Conservation (phyloP, 192 early-diverging fungal genomes). For the Coemansia sp. region DNA sequence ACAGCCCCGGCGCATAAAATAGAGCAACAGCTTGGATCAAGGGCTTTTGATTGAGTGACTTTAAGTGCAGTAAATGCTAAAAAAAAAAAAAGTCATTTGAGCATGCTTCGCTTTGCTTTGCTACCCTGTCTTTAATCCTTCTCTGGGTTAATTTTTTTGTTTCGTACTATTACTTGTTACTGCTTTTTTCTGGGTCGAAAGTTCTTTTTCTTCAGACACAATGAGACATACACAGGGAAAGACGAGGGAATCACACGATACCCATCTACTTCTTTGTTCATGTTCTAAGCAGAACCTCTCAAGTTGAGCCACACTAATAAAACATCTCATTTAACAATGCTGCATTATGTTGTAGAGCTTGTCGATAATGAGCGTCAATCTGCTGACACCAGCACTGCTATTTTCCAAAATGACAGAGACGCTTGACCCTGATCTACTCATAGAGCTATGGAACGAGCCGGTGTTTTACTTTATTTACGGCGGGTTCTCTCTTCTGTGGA, state of each 20-base stretch:
- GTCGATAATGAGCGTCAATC: slow-evolving; percentile 66
- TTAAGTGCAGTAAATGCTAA: too few relatives aligned
- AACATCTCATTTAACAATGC: not conserved
- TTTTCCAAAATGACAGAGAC: slow-evolving; percentile 75
- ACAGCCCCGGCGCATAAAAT: too few relatives aligned
- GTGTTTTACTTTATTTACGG: slow-evolving; percentile 57
- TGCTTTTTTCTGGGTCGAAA: not conserved
- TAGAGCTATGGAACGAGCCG: slow-evolving; percentile 75
- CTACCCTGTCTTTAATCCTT: not conserved
- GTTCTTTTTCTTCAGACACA: not conserved
- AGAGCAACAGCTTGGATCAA: too few relatives aligned
- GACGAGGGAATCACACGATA: not conserved
- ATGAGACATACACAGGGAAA: not conserved
- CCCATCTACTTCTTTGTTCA: not conserved
- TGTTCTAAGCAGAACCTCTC: not conserved
- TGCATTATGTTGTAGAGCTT: slow-evolving; percentile 33
- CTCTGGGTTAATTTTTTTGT: not conserved
- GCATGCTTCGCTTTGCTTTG: not conserved
- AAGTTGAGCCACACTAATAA: slow-evolving; percentile 9
- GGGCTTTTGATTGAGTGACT: too few relatives aligned
- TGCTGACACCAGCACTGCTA: slow-evolving; percentile 74
- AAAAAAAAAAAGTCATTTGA: too few relatives aligned
- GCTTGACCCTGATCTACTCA: slow-evolving; percentile 62
- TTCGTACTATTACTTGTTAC: not conserved
- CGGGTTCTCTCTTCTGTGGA: slow-evolving; percentile 47